Conservation (phyloP, 1,284 basidiomycete genomes). For the Schizophyllum amplum region DNA sequence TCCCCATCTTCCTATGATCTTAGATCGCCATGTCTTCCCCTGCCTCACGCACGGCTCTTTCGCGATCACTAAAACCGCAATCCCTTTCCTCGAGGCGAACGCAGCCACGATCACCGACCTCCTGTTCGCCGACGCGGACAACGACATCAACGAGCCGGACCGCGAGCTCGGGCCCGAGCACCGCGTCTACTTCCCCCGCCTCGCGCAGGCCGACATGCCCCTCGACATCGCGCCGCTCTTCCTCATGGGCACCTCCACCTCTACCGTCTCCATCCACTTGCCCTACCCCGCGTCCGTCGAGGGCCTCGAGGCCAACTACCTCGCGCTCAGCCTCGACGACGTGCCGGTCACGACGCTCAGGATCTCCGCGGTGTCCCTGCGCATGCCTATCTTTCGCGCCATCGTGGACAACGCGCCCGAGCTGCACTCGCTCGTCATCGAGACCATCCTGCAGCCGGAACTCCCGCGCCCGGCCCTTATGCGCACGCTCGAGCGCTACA, state of each 20-base stretch:
- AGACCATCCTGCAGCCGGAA: neutral
- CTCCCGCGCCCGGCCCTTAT: neutral
- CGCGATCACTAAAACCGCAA: neutral
- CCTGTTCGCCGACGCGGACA: neutral
- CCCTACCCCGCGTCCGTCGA: neutral
- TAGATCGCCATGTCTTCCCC: neutral
- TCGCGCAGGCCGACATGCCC: neutral
- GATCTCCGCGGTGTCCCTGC: neutral
- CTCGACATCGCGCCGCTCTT: neutral
- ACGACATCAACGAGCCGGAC: neutral
- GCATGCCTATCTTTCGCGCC: neutral
- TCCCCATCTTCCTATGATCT: neutral
- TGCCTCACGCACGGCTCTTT: neutral
- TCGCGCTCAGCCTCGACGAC: neutral
- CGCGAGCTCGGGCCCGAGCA: too few relatives aligned
- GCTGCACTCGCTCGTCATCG: neutral
- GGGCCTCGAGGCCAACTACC: neutral
- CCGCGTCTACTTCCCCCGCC: neutral
- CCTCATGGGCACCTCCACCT: neutral
- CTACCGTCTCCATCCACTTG: neutral
- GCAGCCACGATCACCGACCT: neutral
- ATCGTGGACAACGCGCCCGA: neutral
- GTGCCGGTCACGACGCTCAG: neutral
- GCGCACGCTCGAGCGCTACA: neutral
- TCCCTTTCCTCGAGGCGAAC: neutral